These are phyloP conservation scores for Geotrichum phurueaensis DNA, from an alignment of 1,139 yeast species.

Conservation along the genomic window DNA sequence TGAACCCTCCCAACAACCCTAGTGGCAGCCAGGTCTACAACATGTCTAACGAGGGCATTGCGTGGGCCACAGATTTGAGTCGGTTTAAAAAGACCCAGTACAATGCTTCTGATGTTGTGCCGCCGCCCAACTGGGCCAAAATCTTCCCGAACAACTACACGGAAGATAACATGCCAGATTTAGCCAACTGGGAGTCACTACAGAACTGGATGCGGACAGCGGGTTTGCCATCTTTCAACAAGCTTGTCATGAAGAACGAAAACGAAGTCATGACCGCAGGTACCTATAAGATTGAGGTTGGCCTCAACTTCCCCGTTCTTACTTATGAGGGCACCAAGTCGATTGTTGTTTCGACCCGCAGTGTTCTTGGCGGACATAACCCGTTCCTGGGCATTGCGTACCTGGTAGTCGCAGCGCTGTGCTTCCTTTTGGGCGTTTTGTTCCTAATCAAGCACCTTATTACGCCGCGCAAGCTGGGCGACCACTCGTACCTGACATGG, in stretches of 20 bases:
- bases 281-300: constrained; percentile 63
- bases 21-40: constrained; percentile 42
- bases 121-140: constrained; percentile 93
- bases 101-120: constrained; percentile 65
- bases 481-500: constrained; percentile 68
- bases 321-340: constrained; percentile 79
- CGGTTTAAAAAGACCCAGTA: constrained; percentile 78
- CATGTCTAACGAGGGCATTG: constrained; percentile 66
- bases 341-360: constrained; percentile 72
- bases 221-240: constrained; percentile 79
- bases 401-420: constrained; percentile 90
- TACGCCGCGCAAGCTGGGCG: constrained; percentile 71
- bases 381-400: constrained; percentile 81
- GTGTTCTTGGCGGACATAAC: constrained; percentile 88
- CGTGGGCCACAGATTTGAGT: constrained; percentile 78
- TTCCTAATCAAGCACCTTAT: constrained; percentile 57
- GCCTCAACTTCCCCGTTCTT: constrained; percentile 82
- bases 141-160: constrained; percentile 86
- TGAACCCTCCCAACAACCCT: constrained; percentile 33
- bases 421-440: constrained; percentile 53
- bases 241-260: constrained; percentile 77
- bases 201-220: constrained; percentile 99
- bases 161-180: constrained; percentile 74
- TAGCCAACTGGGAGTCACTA: constrained; percentile 69
- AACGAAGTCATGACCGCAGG: constrained; percentile 56